phyloP scores from a whole-genome alignment of 2,329 filamentous ascomycete genomes.

The Paracamarosporium sp. region DNA sequence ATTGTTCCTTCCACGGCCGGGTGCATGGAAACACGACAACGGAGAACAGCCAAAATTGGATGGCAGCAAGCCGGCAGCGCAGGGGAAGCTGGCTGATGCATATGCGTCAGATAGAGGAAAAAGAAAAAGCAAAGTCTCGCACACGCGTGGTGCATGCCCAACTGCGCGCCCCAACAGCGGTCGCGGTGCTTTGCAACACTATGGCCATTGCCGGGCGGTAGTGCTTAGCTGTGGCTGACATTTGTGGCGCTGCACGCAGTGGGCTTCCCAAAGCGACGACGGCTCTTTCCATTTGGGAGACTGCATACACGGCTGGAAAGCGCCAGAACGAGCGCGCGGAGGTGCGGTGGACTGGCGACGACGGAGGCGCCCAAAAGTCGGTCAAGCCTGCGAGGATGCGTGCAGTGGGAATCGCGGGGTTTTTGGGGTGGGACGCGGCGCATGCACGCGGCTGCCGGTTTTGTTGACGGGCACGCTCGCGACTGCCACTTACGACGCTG shows the following conservation, averaged over 20 bases:
- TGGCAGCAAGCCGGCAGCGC: no score
- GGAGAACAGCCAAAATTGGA: no score
- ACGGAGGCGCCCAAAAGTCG: conserved; percentile 7
- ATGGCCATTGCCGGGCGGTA: neutral
- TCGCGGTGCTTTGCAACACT: neutral
- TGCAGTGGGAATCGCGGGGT: conserved; percentile 13
- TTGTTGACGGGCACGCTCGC: neutral
- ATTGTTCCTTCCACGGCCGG: conserved; percentile 3
- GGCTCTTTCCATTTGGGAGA: neutral
- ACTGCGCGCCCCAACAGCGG: neutral
- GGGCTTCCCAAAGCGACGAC: conserved; percentile 8
- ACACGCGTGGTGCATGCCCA: no score
- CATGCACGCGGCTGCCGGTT: conserved; percentile 1
- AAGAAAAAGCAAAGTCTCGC: neutral
- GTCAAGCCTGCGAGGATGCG: neutral
- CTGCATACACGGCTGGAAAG: neutral
- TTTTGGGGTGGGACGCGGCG: conserved; percentile 10
- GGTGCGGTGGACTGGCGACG: neutral
- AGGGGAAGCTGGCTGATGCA: no score
- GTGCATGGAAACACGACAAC: no score
- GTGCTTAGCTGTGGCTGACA: conserved; percentile 24
- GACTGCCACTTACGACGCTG: no score
- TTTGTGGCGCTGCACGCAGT: conserved; percentile 25
- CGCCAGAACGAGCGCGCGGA: neutral
- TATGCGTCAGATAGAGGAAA: no score